Conservation (phyloP, 305 asterid species). For the Solanum hybrid region DNA sequence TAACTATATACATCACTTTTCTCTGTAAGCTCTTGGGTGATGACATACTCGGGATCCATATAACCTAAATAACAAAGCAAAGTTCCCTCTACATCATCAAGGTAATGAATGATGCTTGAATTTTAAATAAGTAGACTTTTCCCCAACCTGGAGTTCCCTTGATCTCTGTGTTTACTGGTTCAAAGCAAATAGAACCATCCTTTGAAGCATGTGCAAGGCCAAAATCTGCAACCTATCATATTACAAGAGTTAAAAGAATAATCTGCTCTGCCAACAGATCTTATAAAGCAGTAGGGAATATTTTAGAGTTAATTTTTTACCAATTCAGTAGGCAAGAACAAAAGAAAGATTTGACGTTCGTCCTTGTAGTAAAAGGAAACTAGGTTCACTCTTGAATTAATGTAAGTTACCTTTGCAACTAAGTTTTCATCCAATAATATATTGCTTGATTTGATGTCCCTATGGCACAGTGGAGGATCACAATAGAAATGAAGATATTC, state of each 20-base stretch:
- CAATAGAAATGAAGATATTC: slow-evolving; percentile 97
- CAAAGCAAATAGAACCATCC: slow-evolving; percentile 89
- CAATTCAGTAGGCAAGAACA: neutral
- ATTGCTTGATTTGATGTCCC: slow-evolving; percentile 95
- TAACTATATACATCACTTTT: slow-evolving; percentile 91
- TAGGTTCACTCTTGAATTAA: neutral
- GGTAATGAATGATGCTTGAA: neutral
- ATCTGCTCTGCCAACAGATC: neutral
- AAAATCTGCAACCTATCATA: slow-evolving; percentile 79
- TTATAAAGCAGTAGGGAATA: neutral
- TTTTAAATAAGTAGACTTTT: neutral
- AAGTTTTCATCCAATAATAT: slow-evolving; percentile 76
- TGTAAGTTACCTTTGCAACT: slow-evolving; percentile 62
- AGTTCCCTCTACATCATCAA: neutral
- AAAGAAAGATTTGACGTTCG: neutral
- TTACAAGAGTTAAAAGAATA: neutral
- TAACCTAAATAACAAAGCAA: slow-evolving; percentile 45
- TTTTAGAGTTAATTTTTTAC: neutral
- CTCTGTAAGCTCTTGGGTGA: slow-evolving; percentile 83
- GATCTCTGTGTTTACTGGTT: slow-evolving; percentile 84
- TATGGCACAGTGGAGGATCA: slow-evolving; percentile 91
- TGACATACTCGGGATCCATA: slow-evolving; percentile 84
- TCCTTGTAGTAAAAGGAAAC: neutral
- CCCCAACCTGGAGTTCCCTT: slow-evolving; percentile 89
- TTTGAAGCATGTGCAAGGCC: slow-evolving; percentile 97